Evolutionary conservation across 2,329 filamentous ascomycete genomes (phyloP).

Genomic region (Onygena corvina): DNA sequence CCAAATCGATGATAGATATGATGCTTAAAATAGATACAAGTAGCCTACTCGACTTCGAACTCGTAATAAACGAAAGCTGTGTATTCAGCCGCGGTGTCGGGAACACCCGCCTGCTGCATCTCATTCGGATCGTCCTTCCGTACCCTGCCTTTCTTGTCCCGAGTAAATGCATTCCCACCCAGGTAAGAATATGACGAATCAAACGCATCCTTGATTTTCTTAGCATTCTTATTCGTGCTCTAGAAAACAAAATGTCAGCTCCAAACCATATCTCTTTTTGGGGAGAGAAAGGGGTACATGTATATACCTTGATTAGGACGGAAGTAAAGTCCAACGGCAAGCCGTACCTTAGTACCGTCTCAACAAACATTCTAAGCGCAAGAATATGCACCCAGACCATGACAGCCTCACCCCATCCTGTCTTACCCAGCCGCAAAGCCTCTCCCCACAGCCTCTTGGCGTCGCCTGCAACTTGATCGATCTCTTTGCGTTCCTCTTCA

Average conservation of each 20-base stretch:
- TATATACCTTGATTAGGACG: conserved; percentile 65
- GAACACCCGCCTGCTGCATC: conserved; percentile 50
- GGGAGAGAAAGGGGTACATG: neutral
- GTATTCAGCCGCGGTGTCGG: conserved; percentile 64
- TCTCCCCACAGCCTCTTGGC: conserved; percentile 90
- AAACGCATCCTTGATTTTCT: conserved; percentile 66
- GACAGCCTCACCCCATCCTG: conserved; percentile 90
- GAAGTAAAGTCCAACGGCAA: conserved; percentile 81
- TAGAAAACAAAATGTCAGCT: conserved; percentile 28
- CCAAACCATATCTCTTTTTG: conserved; percentile 7
- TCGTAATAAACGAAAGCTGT: conserved; percentile 96
- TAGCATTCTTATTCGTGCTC: conserved; percentile 70
- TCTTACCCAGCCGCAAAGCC: conserved; percentile 70
- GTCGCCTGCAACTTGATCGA: conserved; percentile 68
- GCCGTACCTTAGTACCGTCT: conserved; percentile 93
- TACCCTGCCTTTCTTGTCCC: conserved; percentile 85
- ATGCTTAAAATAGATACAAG: neutral
- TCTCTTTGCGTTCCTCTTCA: conserved; percentile 78
- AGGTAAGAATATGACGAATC: conserved; percentile 83
- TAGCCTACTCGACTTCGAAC: conserved; percentile 55
- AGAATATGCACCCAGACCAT: conserved; percentile 95
- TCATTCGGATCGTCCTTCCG: conserved; percentile 86
- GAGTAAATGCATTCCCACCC: conserved; percentile 82
- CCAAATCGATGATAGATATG: neutral
- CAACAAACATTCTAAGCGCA: conserved; percentile 84